A percentile compares a stretch with the other conserved stretches of the same genome.
phyloP scores from a whole-genome alignment of 495 filamentous ascomycete genomes.

The Penicillium dipodomyicola region DNA sequence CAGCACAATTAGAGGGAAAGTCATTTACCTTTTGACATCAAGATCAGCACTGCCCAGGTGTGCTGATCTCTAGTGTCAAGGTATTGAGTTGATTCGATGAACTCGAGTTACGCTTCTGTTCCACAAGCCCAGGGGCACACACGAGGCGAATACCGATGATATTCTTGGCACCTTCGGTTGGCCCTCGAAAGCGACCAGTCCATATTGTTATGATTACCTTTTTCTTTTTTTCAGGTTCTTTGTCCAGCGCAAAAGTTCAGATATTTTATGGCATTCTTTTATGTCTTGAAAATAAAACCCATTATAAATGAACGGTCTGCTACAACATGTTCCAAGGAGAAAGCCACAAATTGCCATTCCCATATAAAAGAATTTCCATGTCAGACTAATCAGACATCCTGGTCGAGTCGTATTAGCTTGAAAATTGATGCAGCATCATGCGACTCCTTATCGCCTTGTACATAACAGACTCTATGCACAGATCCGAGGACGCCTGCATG shows the following conservation, averaged over 20 bases:
- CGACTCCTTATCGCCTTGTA: conserved; percentile 9
- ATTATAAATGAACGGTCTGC: background rate
- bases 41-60: conserved; percentile 1
- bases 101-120: conserved; percentile 12
- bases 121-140: conserved; percentile 9
- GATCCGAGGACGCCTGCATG: conserved; percentile 12
- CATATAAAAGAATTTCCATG: background rate
- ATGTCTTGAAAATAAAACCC: conserved; percentile 13
- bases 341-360: background rate
- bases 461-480: background rate
- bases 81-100: conserved; percentile 9
- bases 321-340: background rate
- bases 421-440: conserved; percentile 7
- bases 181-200: conserved; percentile 30
- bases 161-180: conserved; percentile 25
- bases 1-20: conserved; percentile 29
- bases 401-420: background rate
- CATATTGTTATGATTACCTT: conserved; percentile 31
- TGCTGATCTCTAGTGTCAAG: conserved; percentile 19
- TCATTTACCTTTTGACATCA: conserved; percentile 26
- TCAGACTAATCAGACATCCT: background rate
- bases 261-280: conserved; percentile 13
- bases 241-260: conserved; percentile 30
- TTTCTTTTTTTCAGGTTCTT: conserved; percentile 12
- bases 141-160: conserved; percentile 12